These are phyloP conservation scores for Phyllosticta ampelicida DNA, from an alignment of 2,329 filamentous ascomycete species.

Conservation along the genomic window DNA sequence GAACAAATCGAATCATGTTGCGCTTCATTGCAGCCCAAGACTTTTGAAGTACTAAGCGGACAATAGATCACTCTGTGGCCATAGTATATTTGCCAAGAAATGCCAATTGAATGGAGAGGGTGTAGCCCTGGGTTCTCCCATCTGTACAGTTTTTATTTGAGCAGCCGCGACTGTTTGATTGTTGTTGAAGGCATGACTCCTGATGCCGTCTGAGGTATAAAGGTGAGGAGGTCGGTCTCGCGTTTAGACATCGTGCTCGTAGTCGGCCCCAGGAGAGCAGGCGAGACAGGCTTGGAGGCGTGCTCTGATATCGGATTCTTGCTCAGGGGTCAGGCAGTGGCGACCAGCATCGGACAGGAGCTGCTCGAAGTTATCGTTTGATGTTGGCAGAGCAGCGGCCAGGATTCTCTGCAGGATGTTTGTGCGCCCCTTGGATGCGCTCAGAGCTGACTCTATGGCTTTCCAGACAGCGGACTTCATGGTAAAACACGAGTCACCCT, in stretches of 20 bases:
- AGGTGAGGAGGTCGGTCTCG: neutral
- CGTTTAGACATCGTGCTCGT: neutral
- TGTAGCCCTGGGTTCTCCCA: too few relatives aligned
- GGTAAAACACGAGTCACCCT: conserved; percentile 2
- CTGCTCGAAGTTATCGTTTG: neutral
- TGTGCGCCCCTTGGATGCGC: neutral
- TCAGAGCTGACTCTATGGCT: neutral
- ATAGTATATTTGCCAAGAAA: too few relatives aligned
- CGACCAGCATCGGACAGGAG: neutral
- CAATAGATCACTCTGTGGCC: too few relatives aligned
- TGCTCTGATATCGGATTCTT: neutral
- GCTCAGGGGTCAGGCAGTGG: neutral
- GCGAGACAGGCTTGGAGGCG: neutral
- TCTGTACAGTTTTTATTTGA: too few relatives aligned
- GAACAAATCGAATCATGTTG: too few relatives aligned
- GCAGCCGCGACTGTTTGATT: too few relatives aligned
- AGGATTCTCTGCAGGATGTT: neutral
- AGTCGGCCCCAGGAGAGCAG: neutral
- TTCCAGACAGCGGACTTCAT: conserved; percentile 1
- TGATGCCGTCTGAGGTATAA: neutral
- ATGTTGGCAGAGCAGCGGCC: neutral
- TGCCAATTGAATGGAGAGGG: too few relatives aligned
- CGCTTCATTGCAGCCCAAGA: too few relatives aligned
- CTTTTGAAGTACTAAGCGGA: too few relatives aligned
- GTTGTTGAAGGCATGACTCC: neutral